A percentile compares a stretch with the other conserved stretches of the same genome.
Evolutionary conservation across 176 grass and related monocot genomes (phyloP).

Genomic region (Carex kokanica): DNA sequence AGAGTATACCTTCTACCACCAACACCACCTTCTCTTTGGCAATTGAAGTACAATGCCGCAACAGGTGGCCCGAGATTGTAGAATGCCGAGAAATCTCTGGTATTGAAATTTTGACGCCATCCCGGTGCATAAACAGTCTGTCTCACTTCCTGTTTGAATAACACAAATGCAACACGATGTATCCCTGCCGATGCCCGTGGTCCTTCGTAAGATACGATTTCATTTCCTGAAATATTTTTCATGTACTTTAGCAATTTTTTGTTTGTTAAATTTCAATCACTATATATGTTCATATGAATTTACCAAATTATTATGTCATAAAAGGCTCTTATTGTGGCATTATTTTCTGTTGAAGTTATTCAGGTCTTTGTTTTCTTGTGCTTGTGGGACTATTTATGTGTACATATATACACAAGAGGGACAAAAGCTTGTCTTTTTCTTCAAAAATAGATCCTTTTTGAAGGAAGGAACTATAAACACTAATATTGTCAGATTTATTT

Average conservation of each 20-base stretch:
- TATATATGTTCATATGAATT: not conserved
- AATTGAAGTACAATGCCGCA: slow-evolving; percentile 84
- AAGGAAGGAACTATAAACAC: not conserved
- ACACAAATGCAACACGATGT: slow-evolving; percentile 84
- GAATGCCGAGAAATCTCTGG: slow-evolving; percentile 76
- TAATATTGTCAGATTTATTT: not conserved
- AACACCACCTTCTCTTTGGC: slow-evolving; percentile 77
- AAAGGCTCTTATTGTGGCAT: not conserved
- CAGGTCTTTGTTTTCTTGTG: not conserved
- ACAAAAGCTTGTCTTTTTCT: not conserved
- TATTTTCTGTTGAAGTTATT: not conserved
- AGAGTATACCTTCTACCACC: slow-evolving; percentile 92
- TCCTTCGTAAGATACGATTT: slow-evolving; percentile 79
- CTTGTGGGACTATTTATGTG: not conserved
- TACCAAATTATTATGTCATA: not conserved
- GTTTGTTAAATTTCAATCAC: slow-evolving; percentile 5
- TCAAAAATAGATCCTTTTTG: not conserved
- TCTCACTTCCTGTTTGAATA: slow-evolving; percentile 70
- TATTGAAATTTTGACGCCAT: slow-evolving; percentile 86
- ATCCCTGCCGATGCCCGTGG: slow-evolving; percentile 73
- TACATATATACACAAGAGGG: not conserved
- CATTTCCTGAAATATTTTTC: slow-evolving; percentile 72
- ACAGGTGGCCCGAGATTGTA: slow-evolving; percentile 73
- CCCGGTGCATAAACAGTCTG: slow-evolving; percentile 67
- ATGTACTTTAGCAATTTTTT: slow-evolving; percentile 36